Evolutionary conservation across 2,329 filamentous ascomycete species (phyloP).

Genomic region (Fusarium sororula): DNA sequence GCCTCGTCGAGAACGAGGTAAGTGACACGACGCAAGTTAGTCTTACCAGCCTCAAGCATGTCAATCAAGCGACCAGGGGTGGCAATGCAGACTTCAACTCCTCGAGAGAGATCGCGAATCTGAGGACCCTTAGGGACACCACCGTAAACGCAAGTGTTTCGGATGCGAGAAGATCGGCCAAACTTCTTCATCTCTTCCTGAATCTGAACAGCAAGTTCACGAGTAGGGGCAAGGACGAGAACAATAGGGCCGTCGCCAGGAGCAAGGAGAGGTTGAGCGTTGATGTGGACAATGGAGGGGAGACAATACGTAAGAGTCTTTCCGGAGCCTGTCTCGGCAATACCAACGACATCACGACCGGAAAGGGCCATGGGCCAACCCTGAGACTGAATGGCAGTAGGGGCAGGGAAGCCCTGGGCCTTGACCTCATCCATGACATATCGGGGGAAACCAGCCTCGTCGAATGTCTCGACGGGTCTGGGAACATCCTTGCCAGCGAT

Average conservation of each 20-base stretch:
- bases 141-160: conserved; percentile 98
- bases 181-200: conserved; percentile 99
- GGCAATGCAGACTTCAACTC: conserved; percentile 98
- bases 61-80: conserved; percentile 98
- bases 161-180: conserved; percentile 95
- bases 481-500: conserved; percentile 83
- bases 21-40: conserved; percentile 96
- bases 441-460: conserved; percentile 94
- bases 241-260: conserved; percentile 97
- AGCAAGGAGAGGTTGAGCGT: conserved; percentile 94
- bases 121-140: conserved; percentile 98
- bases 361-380: conserved; percentile 99
- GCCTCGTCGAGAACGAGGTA: conserved; percentile 99
- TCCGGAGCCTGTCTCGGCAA: conserved; percentile 98
- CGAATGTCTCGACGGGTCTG: conserved; percentile 95
- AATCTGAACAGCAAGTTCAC: conserved; percentile 98
- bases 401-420: conserved; percentile 92
- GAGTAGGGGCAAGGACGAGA: conserved; percentile 92
- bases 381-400: conserved; percentile 96
- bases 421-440: conserved; percentile 99
- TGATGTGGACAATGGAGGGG: conserved; percentile 98
- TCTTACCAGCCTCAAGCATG: conserved; percentile 97
- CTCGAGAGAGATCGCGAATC: conserved; percentile 91
- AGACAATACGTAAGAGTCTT: conserved; percentile 99
- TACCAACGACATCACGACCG: conserved; percentile 97